These are phyloP conservation scores for Lactarius quietus DNA, from an alignment of 768 basidiomycete genomes.

Conservation along the genomic window DNA sequence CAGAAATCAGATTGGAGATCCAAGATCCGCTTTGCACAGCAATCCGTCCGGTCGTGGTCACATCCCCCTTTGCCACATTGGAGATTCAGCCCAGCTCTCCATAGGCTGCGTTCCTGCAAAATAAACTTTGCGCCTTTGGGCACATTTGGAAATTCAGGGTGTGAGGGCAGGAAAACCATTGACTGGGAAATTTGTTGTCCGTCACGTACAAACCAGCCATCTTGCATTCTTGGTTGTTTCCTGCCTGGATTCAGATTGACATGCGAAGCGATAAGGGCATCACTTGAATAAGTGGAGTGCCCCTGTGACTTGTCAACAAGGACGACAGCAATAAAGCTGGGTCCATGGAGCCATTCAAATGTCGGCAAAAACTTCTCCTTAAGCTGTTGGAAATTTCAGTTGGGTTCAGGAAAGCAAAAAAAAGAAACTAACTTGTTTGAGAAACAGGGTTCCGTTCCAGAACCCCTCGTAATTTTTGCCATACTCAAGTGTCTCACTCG, in stretches of 20 bases:
- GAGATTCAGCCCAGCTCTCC: no score
- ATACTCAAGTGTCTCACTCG: conserved; percentile 36
- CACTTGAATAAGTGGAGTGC: conserved; percentile 37
- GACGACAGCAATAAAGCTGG: conserved; percentile 35
- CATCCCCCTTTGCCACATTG: no score
- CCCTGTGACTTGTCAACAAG: conserved; percentile 45
- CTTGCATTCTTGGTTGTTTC: conserved; percentile 36
- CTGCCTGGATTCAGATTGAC: conserved; percentile 41
- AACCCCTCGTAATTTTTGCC: conserved; percentile 44
- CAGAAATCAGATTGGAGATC: conserved; percentile 31
- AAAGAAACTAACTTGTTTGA: conserved; percentile 31
- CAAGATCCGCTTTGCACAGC: conserved; percentile 34
- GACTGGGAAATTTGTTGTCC: not conserved
- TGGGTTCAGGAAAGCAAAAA: no score
- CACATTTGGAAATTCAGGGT: no score
- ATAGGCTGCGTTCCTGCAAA: no score
- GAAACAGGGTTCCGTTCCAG: conserved; percentile 36
- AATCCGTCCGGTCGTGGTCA: conserved; percentile 15
- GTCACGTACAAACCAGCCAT: conserved; percentile 34
- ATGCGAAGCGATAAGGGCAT: conserved; percentile 35
- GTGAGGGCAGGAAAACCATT: no score
- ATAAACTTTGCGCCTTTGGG: no score
- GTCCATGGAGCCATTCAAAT: conserved; percentile 26
- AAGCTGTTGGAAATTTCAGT: conserved; percentile 23
- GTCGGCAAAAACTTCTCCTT: conserved; percentile 1